phyloP scores from a whole-genome alignment of 2,329 filamentous ascomycete species.

The Drechslerella dactyloides region DNA sequence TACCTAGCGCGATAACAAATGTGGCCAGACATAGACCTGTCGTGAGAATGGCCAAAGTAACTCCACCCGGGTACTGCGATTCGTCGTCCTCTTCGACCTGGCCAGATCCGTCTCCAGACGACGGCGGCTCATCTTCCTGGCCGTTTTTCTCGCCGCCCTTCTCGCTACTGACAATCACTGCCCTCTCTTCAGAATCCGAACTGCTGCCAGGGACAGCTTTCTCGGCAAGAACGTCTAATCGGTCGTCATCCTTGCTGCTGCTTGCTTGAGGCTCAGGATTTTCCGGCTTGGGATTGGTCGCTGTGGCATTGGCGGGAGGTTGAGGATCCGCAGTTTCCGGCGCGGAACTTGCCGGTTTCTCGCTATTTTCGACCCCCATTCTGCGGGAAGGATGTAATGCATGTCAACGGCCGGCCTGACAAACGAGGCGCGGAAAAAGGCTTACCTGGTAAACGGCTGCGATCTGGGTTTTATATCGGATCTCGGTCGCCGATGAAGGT shows the following conservation, averaged over 20 bases:
- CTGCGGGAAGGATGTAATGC: slow-evolving; percentile 37
- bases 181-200: slow-evolving; percentile 31
- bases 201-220: slow-evolving; percentile 35
- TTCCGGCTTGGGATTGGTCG: slow-evolving; percentile 25
- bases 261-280: slow-evolving; percentile 18
- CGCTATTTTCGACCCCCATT: slow-evolving; percentile 49
- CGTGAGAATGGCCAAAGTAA: slow-evolving; percentile 31
- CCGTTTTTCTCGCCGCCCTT: slow-evolving; percentile 17
- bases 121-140: neutral
- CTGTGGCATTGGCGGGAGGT: slow-evolving; percentile 18
- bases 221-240: slow-evolving; percentile 21
- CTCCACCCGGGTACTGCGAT: slow-evolving; percentile 45
- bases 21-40: slow-evolving; percentile 44
- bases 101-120: neutral
- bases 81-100: slow-evolving; percentile 35
- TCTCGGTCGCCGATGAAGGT: too few species aligned
- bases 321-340: slow-evolving; percentile 43
- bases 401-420: slow-evolving; percentile 26
- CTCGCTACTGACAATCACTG: slow-evolving; percentile 22
- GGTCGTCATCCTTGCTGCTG: slow-evolving; percentile 17
- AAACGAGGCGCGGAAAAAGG: slow-evolving; percentile 5
- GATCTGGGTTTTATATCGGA: too few species aligned
- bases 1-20: slow-evolving; percentile 45
- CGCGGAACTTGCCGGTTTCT: slow-evolving; percentile 49
- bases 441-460: neutral